Base-by-base conservation (phyloP, 305 asterid genomes). In the Fraxinus floribunda region DNA sequence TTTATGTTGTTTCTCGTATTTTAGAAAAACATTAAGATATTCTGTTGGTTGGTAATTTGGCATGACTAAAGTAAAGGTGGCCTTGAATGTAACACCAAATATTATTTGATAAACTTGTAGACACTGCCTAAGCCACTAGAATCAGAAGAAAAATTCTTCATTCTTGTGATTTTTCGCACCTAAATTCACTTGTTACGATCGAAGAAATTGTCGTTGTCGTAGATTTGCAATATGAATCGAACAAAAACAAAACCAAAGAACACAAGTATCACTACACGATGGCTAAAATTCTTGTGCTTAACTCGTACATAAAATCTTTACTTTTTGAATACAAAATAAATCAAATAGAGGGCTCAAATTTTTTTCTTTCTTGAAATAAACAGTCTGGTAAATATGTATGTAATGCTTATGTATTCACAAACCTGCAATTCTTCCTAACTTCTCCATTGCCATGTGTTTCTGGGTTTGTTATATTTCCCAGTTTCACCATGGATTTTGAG, bases 391-490 rank as follows among this genome's bases (percentile, higher is more conserved):
- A 20, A 64, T 78, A 36, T 74, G 71, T 73, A 71, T 44, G 41
- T 7, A n/a, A 6, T 13, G 8, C 49, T 86, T 83, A 94, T 74
- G 97, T 94, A 74, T 95, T 95, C 41, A 95, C 94, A 86, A 94
- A 95, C 90, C 97, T 92, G 87, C 99, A 94, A 72, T 88, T 91
- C 88, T 84, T 91, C 88, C 98, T 91, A 41, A 95, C 97, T 88
- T 95, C 98, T 34, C 98, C 98, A 86, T 94, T 81, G 9, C 13
- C 86, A 78, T 84, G 86, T 78, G 97, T 94, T 11, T 94, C 95
- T 2, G 89, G 86, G 38, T 92, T 94, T 22, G 94, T 94, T 29
- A 92, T 91, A 5, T 93, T 94, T 44, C 99, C 98, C 92, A 95
- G 1, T 84, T 88, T 95, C 83, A 95, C 97, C 99, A 95, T 95